A percentile compares a stretch with the other conserved stretches of the same genome.
These are phyloP conservation scores for Astragalus membranaceus DNA, from an alignment of 306 rosid genomes.

Conservation along the genomic window DNA sequence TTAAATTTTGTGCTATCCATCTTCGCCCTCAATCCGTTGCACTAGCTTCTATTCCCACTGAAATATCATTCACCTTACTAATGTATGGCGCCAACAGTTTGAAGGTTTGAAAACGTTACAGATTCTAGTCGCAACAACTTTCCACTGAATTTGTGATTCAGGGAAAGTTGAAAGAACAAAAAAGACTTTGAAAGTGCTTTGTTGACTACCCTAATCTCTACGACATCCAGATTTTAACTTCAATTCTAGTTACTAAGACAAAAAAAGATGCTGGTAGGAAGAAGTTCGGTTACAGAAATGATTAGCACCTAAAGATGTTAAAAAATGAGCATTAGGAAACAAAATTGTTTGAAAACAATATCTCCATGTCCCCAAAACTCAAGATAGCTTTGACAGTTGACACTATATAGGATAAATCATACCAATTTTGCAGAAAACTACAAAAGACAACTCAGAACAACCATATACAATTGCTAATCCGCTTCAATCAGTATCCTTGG, in stretches of 20 bases:
- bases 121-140: no score
- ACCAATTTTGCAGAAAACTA: constrained; percentile 18
- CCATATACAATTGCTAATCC: constrained; percentile 33
- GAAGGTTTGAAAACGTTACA: no score
- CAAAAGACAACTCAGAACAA: constrained; percentile 28
- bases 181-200: background rate
- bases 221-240: background rate
- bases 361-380: constrained; percentile 11
- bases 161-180: background rate
- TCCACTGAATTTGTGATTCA: background rate
- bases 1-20: no score
- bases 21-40: no score
- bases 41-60: no score
- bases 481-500: constrained; percentile 25
- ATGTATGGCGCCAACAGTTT: no score
- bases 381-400: constrained; percentile 23
- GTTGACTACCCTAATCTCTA: background rate
- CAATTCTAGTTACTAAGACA: background rate
- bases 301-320: background rate
- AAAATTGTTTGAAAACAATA: constrained; percentile 19
- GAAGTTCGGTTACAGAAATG: background rate
- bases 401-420: constrained; percentile 13
- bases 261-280: background rate
- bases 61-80: no score
- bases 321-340: background rate